Evolutionary conservation across 345 rosid genomes (phyloP).

Genomic region (Dovyalis caffra): DNA sequence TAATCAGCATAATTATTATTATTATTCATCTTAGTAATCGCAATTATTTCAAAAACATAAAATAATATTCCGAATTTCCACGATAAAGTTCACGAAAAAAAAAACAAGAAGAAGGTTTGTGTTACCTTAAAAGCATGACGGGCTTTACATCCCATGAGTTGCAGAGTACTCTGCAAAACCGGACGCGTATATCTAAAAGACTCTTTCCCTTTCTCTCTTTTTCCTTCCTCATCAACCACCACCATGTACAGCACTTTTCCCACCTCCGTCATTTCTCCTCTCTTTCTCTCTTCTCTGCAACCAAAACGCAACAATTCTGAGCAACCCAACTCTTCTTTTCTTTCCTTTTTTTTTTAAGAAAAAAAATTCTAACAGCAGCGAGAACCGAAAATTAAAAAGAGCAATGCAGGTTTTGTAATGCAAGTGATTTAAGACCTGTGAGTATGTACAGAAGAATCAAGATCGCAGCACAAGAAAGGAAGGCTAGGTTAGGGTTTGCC

Average conservation of each 20-base stretch:
- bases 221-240: conserved; percentile 62
- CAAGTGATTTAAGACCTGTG: neutral
- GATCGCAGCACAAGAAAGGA: neutral
- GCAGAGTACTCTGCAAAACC: conserved; percentile 89
- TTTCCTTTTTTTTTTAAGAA: neutral
- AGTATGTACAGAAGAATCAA: neutral
- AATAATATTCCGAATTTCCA: neutral
- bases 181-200: conserved; percentile 87
- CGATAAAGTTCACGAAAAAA: neutral
- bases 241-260: conserved; percentile 73
- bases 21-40: no score
- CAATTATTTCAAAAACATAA: neutral
- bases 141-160: conserved; percentile 96
- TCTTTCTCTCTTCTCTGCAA: conserved; percentile 13
- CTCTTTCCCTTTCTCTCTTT: conserved; percentile 37
- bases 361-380: neutral
- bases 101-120: neutral
- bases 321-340: neutral
- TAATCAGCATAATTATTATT: neutral
- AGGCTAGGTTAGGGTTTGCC: conserved; percentile 1
- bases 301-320: conserved; percentile 5
- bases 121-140: conserved; percentile 97
- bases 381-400: neutral
- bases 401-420: conserved; percentile 20
- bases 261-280: conserved; percentile 32